Percentiles rank a stretch among this genome's conserved stretches.
phyloP scores from a whole-genome alignment of 1,139 yeast genomes.

The Debaryomyces subglobosus region DNA sequence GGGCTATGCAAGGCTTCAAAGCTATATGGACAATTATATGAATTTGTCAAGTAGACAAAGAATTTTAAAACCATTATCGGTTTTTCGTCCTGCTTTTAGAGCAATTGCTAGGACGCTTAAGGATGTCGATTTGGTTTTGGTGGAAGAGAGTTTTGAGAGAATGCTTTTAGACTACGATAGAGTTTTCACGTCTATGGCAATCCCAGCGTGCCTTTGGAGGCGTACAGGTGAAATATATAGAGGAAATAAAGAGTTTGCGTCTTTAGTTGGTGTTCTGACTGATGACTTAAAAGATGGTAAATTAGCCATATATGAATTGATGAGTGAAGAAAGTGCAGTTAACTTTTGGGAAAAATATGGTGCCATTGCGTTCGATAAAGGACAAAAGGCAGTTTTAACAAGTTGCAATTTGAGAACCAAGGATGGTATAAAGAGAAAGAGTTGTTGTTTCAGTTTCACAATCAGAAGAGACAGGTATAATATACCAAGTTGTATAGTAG shows the following conservation, averaged over 20 bases:
- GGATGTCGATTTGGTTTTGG: slow-evolving; percentile 89
- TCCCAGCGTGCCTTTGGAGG: slow-evolving; percentile 97
- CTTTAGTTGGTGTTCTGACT: slow-evolving; percentile 87
- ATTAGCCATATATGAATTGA: slow-evolving; percentile 87
- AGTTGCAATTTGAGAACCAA: slow-evolving; percentile 85
- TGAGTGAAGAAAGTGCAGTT: slow-evolving; percentile 98
- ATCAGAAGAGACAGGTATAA: slow-evolving; percentile 91
- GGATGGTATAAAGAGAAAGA: slow-evolving; percentile 79
- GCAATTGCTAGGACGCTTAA: slow-evolving; percentile 90
- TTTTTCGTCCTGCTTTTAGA: slow-evolving; percentile 90
- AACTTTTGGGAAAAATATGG: slow-evolving; percentile 98
- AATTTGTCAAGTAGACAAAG: slow-evolving; percentile 81
- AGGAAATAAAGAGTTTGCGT: slow-evolving; percentile 96
- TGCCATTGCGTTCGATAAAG: slow-evolving; percentile 93
- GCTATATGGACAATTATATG: slow-evolving; percentile 94
- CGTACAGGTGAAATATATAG: slow-evolving; percentile 96
- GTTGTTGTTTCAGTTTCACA: slow-evolving; percentile 94
- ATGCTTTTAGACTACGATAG: slow-evolving; percentile 93
- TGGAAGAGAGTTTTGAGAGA: slow-evolving; percentile 92
- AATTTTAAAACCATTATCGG: slow-evolving; percentile 82
- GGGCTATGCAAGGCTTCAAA: slow-evolving; percentile 88
- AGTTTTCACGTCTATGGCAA: slow-evolving; percentile 96
- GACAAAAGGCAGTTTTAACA: slow-evolving; percentile 92
- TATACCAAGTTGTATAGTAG: slow-evolving; percentile 95
- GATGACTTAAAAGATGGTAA: slow-evolving; percentile 93